phyloP scores from a whole-genome alignment of 2,329 filamentous ascomycete genomes.

The Calonectria multiphialidica region DNA sequence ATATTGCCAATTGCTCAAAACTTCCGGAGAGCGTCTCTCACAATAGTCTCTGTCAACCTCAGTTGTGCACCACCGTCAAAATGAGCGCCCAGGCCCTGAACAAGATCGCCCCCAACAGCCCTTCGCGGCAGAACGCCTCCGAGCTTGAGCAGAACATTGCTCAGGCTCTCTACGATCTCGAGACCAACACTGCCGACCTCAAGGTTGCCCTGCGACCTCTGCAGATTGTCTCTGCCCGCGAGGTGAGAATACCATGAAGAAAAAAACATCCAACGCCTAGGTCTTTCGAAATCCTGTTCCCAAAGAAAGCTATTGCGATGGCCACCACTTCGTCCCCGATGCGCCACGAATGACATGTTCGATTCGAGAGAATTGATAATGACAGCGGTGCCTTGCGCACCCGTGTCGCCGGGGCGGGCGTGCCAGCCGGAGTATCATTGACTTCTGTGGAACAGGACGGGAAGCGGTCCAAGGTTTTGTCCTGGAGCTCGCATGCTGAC shows the following conservation, averaged over 20 bases:
- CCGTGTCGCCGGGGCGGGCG: slow-evolving; percentile 44
- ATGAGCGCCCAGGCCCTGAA: slow-evolving; percentile 82
- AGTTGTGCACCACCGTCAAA: slow-evolving; percentile 60
- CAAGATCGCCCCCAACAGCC: slow-evolving; percentile 99
- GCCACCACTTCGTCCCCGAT: slow-evolving; percentile 45
- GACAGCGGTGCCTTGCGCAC: slow-evolving; percentile 23
- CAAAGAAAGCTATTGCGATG: slow-evolving; percentile 49
- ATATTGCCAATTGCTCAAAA: slow-evolving; percentile 46
- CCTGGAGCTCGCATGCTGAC: slow-evolving; percentile 84
- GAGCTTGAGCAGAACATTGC: slow-evolving; percentile 98
- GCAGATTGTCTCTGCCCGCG: slow-evolving; percentile 98
- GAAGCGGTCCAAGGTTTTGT: slow-evolving; percentile 79
- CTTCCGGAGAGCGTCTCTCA: slow-evolving; percentile 40
- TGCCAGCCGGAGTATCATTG: slow-evolving; percentile 53
- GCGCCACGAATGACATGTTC: slow-evolving; percentile 37
- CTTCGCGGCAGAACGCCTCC: slow-evolving; percentile 93
- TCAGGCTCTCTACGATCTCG: slow-evolving; percentile 97
- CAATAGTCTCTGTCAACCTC: slow-evolving; percentile 46
- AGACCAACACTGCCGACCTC: slow-evolving; percentile 99
- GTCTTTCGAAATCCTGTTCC: slow-evolving; percentile 59
- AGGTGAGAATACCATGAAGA: slow-evolving; percentile 80
- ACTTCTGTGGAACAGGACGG: slow-evolving; percentile 75
- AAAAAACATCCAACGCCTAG: slow-evolving; percentile 32
- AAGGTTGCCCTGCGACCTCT: slow-evolving; percentile 95
- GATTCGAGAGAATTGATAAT: slow-evolving; percentile 37